phyloP scores from a whole-genome alignment of 805 yeast species.

The Lipomyces starkeyi region DNA sequence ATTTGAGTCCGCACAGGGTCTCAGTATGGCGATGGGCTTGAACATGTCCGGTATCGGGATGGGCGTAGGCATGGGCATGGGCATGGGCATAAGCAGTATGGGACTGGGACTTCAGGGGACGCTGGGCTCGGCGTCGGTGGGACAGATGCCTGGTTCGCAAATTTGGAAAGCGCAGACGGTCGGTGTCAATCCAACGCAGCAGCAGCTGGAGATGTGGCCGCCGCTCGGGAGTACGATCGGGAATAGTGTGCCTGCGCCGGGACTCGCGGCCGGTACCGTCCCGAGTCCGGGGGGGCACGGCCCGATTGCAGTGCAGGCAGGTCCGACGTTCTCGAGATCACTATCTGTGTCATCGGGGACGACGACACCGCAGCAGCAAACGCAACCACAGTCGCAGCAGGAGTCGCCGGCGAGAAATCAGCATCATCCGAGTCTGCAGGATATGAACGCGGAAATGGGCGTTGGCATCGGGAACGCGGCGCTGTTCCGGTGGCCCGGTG shows the following conservation, averaged over 20 bases:
- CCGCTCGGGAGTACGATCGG: constrained; percentile 21
- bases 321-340: neutral
- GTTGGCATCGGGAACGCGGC: constrained; percentile 31
- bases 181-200: neutral
- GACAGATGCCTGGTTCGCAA: neutral
- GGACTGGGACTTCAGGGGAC: neutral
- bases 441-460: constrained; percentile 27
- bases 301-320: neutral
- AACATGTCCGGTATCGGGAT: neutral
- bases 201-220: constrained; percentile 21
- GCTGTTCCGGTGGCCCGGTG: constrained; percentile 29
- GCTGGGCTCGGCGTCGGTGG: neutral
- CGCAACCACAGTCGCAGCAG: constrained; percentile 1
- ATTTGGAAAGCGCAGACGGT: neutral
- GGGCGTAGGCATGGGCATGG: constrained; percentile 4
- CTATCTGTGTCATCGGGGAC: neutral
- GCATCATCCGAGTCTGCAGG: constrained; percentile 11
- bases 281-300: neutral
- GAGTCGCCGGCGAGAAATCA: constrained; percentile 4
- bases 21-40: constrained; percentile 7
- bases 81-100: constrained; percentile 1
- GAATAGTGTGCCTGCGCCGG: constrained; percentile 14
- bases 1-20: constrained; percentile 9
- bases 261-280: neutral
- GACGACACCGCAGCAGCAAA: neutral